These are phyloP conservation scores for Boletus sp. DNA, from an alignment of 768 basidiomycete genomes.

Conservation along the genomic window DNA sequence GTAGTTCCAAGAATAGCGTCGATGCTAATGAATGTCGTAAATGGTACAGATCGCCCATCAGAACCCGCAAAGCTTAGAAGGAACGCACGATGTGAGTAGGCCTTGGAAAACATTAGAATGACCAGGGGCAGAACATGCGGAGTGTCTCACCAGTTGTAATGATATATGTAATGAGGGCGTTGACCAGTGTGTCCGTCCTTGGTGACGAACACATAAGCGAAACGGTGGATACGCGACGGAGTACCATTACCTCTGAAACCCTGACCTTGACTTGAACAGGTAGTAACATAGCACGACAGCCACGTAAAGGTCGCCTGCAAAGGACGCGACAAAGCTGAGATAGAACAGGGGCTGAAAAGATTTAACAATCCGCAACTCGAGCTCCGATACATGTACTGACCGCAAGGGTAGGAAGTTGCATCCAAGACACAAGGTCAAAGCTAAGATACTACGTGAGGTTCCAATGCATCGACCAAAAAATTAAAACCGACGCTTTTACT, in stretches of 20 bases:
- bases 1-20: constrained; percentile 46
- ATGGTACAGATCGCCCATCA: not conserved
- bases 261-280: constrained; percentile 48
- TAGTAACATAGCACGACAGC: constrained; percentile 48
- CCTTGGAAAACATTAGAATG: constrained; percentile 32
- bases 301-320: constrained; percentile 51
- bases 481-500: constrained; percentile 43
- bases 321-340: constrained; percentile 47
- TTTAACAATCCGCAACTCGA: not conserved
- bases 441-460: constrained; percentile 23
- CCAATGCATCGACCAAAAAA: not conserved
- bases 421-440: constrained; percentile 37
- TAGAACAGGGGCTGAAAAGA: constrained; percentile 45
- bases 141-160: constrained; percentile 49
- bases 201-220: not conserved
- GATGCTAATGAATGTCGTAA: constrained; percentile 32
- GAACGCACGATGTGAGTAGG: constrained; percentile 35
- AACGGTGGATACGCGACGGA: not conserved
- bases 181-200: constrained; percentile 52
- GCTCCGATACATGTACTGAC: constrained; percentile 25
- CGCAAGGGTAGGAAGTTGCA: constrained; percentile 37
- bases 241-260: constrained; percentile 41
- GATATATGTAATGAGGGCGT: constrained; percentile 46
- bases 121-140: constrained; percentile 10
- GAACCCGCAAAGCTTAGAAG: not conserved